phyloP scores from a whole-genome alignment of 2,329 filamentous ascomycete genomes.

The Cladosporium oxysporum region DNA sequence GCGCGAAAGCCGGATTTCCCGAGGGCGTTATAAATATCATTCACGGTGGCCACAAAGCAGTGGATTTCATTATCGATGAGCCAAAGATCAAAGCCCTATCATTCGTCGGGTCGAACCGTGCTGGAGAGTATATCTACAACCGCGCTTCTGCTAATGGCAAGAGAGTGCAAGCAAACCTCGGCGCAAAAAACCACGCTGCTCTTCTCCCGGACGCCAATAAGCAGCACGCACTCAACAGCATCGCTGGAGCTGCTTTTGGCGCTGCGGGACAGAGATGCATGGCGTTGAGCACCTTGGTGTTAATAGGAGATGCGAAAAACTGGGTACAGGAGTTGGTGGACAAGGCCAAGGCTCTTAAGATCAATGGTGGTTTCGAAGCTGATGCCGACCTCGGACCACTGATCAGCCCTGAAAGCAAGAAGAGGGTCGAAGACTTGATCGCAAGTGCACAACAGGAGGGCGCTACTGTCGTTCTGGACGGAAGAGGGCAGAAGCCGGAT shows the following conservation, averaged over 20 bases:
- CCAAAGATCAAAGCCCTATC: conserved; percentile 82
- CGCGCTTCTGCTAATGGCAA: conserved; percentile 82
- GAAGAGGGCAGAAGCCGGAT: conserved; percentile 69
- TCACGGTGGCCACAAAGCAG: conserved; percentile 76
- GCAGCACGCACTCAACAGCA: conserved; percentile 83
- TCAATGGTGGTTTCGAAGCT: conserved; percentile 79
- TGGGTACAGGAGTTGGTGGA: conserved; percentile 79
- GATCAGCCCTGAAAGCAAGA: conserved; percentile 76
- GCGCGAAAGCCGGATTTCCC: conserved; percentile 77
- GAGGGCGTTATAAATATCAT: conserved; percentile 79
- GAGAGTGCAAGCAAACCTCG: conserved; percentile 83
- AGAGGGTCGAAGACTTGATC: conserved; percentile 75
- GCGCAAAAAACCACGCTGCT: conserved; percentile 85
- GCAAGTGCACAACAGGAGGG: conserved; percentile 76
- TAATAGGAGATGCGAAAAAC: conserved; percentile 80
- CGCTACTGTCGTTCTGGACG: conserved; percentile 77
- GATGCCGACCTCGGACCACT: conserved; percentile 80
- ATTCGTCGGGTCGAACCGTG: conserved; percentile 85
- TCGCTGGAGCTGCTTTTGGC: conserved; percentile 80
- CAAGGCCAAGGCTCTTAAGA: conserved; percentile 69
- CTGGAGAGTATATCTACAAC: conserved; percentile 81
- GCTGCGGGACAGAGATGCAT: conserved; percentile 85
- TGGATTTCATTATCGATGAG: conserved; percentile 84
- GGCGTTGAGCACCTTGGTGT: conserved; percentile 81
- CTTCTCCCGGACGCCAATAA: conserved; percentile 86